Percentiles rank a stretch among this genome's conserved stretches.
Conservation (phyloP, 306 rosid species). For the cucumber (Cucumis sativus) region DNA sequence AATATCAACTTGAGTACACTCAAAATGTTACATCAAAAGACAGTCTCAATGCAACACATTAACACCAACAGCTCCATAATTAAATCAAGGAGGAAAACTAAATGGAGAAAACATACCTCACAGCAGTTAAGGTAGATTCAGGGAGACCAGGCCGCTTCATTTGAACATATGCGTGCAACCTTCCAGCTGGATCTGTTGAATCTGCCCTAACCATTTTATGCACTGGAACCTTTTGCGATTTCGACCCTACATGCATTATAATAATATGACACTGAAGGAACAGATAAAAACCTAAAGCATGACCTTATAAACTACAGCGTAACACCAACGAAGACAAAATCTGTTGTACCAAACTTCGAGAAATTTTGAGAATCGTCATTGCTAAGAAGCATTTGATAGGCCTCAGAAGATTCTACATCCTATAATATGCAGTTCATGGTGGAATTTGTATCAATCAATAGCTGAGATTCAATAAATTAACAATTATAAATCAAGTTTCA, state of each 20-base stretch:
- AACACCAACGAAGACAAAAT: not conserved
- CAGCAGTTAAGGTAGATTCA: slow-evolving; percentile 47
- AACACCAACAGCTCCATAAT: not conserved
- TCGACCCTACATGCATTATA: slow-evolving; percentile 37
- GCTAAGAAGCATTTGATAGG: not conserved
- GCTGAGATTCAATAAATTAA: not conserved
- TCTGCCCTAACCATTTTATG: slow-evolving; percentile 82
- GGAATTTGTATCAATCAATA: not conserved
- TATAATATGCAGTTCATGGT: not conserved
- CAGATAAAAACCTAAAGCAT: not conserved
- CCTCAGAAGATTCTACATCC: slow-evolving; percentile 12
- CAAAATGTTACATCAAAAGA: not conserved
- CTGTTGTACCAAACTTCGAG: not conserved
- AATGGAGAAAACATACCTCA: slow-evolving; percentile 33
- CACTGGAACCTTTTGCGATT: slow-evolving; percentile 66
- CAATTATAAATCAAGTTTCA: not conserved
- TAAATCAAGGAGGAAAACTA: not conserved
- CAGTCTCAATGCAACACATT: not conserved
- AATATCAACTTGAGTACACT: not conserved
- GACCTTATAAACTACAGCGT: not conserved
- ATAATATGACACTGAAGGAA: not conserved
- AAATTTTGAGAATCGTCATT: slow-evolving; percentile 5
- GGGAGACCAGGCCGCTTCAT: slow-evolving; percentile 26
- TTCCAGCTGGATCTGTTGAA: slow-evolving; percentile 78
- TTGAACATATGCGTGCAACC: slow-evolving; percentile 75